These are phyloP conservation scores for Gymnopilus junonius DNA, from an alignment of 768 basidiomycete genomes.

Conservation along the genomic window DNA sequence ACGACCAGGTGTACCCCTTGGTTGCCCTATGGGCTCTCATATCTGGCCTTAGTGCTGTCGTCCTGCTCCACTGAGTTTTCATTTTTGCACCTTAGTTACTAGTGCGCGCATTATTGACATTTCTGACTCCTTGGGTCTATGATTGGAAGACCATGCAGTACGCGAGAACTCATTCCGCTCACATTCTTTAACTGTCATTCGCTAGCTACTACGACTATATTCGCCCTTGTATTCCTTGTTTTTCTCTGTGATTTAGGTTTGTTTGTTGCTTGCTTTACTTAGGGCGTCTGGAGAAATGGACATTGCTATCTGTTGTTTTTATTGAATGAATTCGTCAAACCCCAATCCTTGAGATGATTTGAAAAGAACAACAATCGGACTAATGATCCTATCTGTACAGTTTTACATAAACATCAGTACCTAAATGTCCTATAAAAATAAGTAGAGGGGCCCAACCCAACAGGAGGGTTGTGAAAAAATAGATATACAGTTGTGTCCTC, in stretches of 20 bases:
- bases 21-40: conserved; percentile 18
- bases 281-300: neutral
- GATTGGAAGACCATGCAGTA: neutral
- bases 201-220: neutral
- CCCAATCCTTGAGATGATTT: no score
- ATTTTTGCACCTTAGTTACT: no score
- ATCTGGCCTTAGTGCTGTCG: conserved; percentile 17
- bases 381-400: no score
- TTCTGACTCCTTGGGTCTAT: no score
- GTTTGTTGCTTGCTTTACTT: no score
- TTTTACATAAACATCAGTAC: no score
- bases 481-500: neutral
- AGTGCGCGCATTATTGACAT: no score
- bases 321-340: no score
- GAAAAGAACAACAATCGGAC: no score
- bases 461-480: neutral
- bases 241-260: neutral
- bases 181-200: neutral
- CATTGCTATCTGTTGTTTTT: neutral
- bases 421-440: no score
- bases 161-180: neutral
- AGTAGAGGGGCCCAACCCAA: no score
- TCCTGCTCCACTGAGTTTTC: conserved; percentile 14
- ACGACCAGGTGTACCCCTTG: conserved; percentile 13
- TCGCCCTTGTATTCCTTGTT: neutral